These are phyloP conservation scores for Nicotiana rustica DNA, from an alignment of 305 asterid species.

Conservation along the genomic window DNA sequence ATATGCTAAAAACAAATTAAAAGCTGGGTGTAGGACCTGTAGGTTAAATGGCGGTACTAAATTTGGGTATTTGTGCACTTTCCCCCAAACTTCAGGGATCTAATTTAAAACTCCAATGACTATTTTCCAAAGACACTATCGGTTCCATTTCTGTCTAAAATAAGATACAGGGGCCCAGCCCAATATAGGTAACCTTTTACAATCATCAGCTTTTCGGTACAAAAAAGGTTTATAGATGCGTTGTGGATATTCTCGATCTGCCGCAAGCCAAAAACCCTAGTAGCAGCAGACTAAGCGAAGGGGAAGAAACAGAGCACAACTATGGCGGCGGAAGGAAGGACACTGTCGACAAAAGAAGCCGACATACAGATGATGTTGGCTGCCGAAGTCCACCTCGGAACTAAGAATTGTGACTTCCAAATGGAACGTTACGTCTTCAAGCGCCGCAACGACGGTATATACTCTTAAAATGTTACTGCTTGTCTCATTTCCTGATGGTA, in stretches of 20 bases:
- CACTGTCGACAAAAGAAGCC: conserved; percentile 52
- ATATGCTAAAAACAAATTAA: too few species aligned
- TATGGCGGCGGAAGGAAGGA: conserved; percentile 45
- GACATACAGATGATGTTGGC: conserved; percentile 65
- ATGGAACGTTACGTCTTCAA: conserved; percentile 61
- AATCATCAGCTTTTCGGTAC: background rate
- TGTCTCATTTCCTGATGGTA: background rate
- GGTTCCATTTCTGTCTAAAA: too few species aligned
- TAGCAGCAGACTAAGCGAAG: background rate
- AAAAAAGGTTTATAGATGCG: background rate
- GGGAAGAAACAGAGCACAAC: background rate
- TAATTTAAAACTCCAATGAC: too few species aligned
- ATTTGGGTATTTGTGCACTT: too few species aligned
- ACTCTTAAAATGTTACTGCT: background rate
- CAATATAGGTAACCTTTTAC: too few species aligned
- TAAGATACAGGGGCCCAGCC: too few species aligned
- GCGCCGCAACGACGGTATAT: conserved; percentile 57
- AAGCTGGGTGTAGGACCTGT: too few species aligned
- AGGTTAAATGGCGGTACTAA: too few species aligned
- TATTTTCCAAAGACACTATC: too few species aligned
- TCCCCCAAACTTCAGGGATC: too few species aligned
- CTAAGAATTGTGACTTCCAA: conserved; percentile 58
- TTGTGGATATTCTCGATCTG: background rate
- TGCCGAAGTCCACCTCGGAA: conserved; percentile 62
- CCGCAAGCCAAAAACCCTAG: conserved; percentile 31